Evolutionary conservation across 1,139 yeast genomes (phyloP).

Genomic region (Hansenula lynferdii): DNA sequence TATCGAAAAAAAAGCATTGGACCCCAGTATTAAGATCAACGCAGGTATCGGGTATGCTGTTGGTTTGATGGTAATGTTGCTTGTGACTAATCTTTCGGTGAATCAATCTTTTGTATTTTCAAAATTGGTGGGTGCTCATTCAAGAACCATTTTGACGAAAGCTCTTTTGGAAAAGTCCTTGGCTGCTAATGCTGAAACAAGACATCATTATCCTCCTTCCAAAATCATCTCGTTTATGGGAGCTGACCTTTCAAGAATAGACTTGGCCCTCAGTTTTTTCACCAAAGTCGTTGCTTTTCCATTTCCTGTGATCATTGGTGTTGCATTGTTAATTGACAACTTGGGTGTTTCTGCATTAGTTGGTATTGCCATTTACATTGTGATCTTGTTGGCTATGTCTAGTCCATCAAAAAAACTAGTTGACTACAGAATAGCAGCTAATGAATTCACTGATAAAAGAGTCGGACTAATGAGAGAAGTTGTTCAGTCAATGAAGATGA

Average conservation of each 20-base stretch:
- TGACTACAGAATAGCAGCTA: conserved; percentile 36
- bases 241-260: conserved; percentile 72
- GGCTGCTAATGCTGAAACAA: conserved; percentile 48
- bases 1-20: conserved; percentile 32
- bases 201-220: conserved; percentile 56
- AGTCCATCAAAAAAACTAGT: conserved; percentile 33
- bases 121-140: conserved; percentile 61
- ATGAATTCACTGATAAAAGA: conserved; percentile 43
- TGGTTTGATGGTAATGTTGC: conserved; percentile 42
- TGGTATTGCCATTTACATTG: conserved; percentile 49
- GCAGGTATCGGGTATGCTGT: conserved; percentile 55
- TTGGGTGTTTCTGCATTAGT: conserved; percentile 70
- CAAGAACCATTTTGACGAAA: conserved; percentile 58
- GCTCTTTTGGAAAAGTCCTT: conserved; percentile 63
- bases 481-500: conserved; percentile 44
- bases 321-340: conserved; percentile 58
- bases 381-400: conserved; percentile 23
- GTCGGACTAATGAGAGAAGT: conserved; percentile 48
- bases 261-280: conserved; percentile 62
- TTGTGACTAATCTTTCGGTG: conserved; percentile 39
- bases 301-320: conserved; percentile 46
- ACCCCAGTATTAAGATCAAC: conserved; percentile 27
- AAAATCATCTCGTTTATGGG: conserved; percentile 67
- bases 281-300: conserved; percentile 58
- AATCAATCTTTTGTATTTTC: conserved; percentile 58